Evolutionary conservation across 73 alveolate genomes (phyloP).

Genomic region (Paramecium primaurelia): DNA sequence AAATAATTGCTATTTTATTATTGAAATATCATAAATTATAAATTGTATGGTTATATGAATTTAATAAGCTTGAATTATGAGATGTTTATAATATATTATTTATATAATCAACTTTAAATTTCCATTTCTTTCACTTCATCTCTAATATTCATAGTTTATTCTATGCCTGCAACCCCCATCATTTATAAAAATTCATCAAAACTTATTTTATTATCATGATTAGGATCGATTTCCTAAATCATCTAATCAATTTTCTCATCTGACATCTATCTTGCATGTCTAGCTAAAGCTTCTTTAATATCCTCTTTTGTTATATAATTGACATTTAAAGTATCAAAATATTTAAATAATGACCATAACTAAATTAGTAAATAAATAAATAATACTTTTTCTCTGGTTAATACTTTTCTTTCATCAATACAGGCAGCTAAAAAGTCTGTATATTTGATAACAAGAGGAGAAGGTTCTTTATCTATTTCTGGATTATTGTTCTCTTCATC

Average conservation of each 20-base stretch:
- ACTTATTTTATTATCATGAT: conserved; percentile 64
- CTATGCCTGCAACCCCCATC: conserved; percentile 56
- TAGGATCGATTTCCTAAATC: conserved; percentile 56
- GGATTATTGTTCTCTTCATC: neutral
- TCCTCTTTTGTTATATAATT: conserved; percentile 48
- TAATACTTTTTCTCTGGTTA: conserved; percentile 44
- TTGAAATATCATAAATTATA: no score
- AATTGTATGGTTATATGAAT: neutral
- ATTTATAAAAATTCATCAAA: conserved; percentile 62
- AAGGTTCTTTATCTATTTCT: neutral
- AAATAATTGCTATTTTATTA: no score
- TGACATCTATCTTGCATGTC: conserved; percentile 58
- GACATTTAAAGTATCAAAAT: conserved; percentile 39
- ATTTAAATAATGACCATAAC: conserved; percentile 59
- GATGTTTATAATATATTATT: neutral
- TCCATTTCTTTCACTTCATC: conserved; percentile 11
- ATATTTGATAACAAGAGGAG: conserved; percentile 21
- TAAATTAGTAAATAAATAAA: neutral
- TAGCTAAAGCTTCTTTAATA: conserved; percentile 51
- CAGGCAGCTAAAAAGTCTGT: conserved; percentile 34
- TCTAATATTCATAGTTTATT: conserved; percentile 23
- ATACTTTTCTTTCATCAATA: conserved; percentile 39
- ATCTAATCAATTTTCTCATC: conserved; percentile 46
- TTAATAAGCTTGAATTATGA: neutral
- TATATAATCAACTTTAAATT: neutral